phyloP scores from a whole-genome alignment of 1,139 yeast species.

The Blastobotrys capitulatus region DNA sequence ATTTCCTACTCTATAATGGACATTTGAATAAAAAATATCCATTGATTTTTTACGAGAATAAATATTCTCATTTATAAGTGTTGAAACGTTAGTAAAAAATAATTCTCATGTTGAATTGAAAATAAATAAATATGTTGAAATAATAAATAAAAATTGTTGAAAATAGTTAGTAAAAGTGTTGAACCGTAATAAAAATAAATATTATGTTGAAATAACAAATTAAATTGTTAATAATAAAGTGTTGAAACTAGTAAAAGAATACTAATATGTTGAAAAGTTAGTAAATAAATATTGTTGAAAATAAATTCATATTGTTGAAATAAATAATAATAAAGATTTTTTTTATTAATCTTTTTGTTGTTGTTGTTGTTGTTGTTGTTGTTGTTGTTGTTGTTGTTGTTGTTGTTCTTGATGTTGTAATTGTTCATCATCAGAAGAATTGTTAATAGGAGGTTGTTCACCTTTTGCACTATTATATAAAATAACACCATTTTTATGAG shows the following conservation, averaged over 20 bases:
- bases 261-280: too few species aligned
- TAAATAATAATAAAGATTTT: too few species aligned
- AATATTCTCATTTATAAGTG: too few species aligned
- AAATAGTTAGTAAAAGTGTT: background rate
- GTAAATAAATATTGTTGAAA: slow-evolving; percentile 3
- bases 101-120: background rate
- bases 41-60: too few species aligned
- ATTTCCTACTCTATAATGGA: too few species aligned
- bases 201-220: too few species aligned
- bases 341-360: background rate
- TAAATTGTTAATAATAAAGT: background rate
- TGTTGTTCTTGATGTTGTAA: too few species aligned
- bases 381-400: too few species aligned
- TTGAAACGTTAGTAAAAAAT: too few species aligned
- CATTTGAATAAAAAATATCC: too few species aligned
- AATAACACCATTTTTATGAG: slow-evolving; percentile 31
- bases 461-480: slow-evolving; percentile 15
- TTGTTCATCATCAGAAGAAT: background rate
- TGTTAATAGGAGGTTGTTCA: slow-evolving; percentile 12
- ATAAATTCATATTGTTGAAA: too few species aligned
- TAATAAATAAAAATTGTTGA: background rate
- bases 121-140: background rate
- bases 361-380: background rate
- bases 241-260: background rate
- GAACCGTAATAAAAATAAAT: too few species aligned